These are phyloP conservation scores for Sapria himalayana DNA, from an alignment of 345 rosid genomes.

Conservation along the genomic window DNA sequence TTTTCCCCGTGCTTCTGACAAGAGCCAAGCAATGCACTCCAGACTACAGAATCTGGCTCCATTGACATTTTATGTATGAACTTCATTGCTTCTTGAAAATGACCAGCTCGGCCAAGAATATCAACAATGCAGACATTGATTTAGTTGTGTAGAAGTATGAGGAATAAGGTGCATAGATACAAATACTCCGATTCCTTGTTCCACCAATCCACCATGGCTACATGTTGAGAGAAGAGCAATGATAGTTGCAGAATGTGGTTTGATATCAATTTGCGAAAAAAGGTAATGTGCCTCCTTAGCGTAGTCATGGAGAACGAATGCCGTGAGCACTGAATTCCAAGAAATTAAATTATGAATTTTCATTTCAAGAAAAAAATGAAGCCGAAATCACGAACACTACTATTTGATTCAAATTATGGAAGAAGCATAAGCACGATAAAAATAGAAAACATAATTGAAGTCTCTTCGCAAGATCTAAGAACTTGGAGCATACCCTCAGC, in stretches of 20 bases:
- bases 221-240: slow-evolving; percentile 29
- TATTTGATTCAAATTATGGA: no score
- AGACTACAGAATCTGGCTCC: slow-evolving; percentile 21
- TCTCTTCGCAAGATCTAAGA: no score
- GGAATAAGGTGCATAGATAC: no score
- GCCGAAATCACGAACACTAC: no score
- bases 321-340: slow-evolving; percentile 29
- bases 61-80: slow-evolving; percentile 22
- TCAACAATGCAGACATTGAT: slow-evolving; percentile 30
- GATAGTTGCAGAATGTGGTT: slow-evolving; percentile 20
- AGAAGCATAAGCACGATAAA: no score
- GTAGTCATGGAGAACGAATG: slow-evolving; percentile 18
- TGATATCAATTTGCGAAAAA: slow-evolving; percentile 18
- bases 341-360: slow-evolving; percentile 38
- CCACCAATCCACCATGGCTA: slow-evolving; percentile 25
- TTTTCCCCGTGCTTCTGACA: slow-evolving; percentile 58
- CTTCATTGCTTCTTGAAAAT: slow-evolving; percentile 19
- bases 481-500: no score
- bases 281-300: slow-evolving; percentile 18
- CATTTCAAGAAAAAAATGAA: no score
- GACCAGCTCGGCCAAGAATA: slow-evolving; percentile 22
- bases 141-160: slow-evolving; percentile 14
- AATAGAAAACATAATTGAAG: no score
- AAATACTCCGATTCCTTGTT: slow-evolving; percentile 16
- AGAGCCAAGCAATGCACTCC: slow-evolving; percentile 31